Conservation (phyloP, 1,284 basidiomycete species). For the Marasmius fiardii region DNA sequence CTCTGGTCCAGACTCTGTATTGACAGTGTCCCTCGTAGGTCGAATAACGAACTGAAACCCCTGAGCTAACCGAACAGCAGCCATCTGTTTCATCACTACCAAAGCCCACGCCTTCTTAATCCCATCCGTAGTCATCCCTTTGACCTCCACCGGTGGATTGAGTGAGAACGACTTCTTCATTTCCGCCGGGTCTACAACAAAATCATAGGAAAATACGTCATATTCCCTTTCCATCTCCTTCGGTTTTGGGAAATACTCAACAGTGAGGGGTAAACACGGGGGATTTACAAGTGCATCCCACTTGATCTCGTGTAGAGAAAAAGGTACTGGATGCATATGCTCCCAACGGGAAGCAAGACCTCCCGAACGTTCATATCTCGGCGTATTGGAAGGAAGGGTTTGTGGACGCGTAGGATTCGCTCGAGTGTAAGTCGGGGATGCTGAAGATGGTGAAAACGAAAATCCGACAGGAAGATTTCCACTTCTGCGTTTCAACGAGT, state of each 20-base stretch:
- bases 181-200: constrained; percentile 73
- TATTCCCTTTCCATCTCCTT: constrained; percentile 78
- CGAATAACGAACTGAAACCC: constrained; percentile 93
- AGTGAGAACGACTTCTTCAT: constrained; percentile 77
- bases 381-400: constrained; percentile 4
- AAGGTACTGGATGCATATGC: constrained; percentile 76
- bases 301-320: constrained; percentile 87
- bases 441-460: constrained; percentile 38
- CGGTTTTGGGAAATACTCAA: constrained; percentile 82
- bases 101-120: constrained; percentile 70
- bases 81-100: constrained; percentile 91
- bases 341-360: constrained; percentile 82
- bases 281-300: constrained; percentile 88
- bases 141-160: constrained; percentile 46
- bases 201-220: constrained; percentile 79
- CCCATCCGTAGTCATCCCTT: constrained; percentile 47
- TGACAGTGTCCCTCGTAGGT: constrained; percentile 28
- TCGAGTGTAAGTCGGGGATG: constrained; percentile 47
- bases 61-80: constrained; percentile 86
- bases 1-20: constrained; percentile 24
- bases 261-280: constrained; percentile 87
- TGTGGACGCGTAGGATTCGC: constrained; percentile 67
- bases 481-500: constrained; percentile 51
- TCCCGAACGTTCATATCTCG: background rate
- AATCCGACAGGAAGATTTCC: constrained; percentile 28